Evolutionary conservation across 139 green algal species (phyloP).

Genomic region (Tetraselmis chui): DNA sequence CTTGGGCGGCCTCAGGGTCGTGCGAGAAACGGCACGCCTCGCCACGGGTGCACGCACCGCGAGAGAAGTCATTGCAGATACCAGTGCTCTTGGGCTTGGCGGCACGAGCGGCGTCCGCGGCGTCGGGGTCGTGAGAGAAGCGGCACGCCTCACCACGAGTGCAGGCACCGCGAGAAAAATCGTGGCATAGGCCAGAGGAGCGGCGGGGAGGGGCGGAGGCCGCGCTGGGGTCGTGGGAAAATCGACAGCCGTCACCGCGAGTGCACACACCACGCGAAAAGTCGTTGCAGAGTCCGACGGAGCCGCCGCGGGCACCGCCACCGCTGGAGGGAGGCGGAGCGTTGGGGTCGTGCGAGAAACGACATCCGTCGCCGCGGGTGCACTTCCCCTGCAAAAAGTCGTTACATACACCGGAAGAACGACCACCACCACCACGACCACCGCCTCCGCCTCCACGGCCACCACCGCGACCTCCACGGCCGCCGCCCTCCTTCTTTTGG

Average conservation of each 20-base stretch:
- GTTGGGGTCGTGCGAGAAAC: conserved; percentile 30
- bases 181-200: conserved; percentile 23
- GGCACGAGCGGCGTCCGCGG: background rate
- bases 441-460: background rate
- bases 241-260: conserved; percentile 29
- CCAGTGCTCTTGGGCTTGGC: background rate
- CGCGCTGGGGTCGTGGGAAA: conserved; percentile 27
- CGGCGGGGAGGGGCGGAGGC: background rate
- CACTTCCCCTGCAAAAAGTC: conserved; percentile 38
- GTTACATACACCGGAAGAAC: conserved; percentile 19
- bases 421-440: background rate
- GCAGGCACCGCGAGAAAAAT: conserved; percentile 36
- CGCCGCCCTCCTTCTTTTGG: background rate
- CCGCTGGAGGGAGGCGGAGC: too few relatives aligned
- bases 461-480: too few relatives aligned
- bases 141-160: conserved; percentile 27
- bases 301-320: background rate
- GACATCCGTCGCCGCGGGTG: conserved; percentile 26
- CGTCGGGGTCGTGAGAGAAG: conserved; percentile 35
- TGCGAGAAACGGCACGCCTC: conserved; percentile 36
- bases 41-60: conserved; percentile 31
- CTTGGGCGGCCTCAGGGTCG: conserved; percentile 3
- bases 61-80: conserved; percentile 34
- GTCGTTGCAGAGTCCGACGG: conserved; percentile 24
- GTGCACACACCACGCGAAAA: conserved; percentile 34